Evolutionary conservation across 1,284 basidiomycete species (phyloP).

Genomic region (Sporisorium iseilematis-ciliati): DNA sequence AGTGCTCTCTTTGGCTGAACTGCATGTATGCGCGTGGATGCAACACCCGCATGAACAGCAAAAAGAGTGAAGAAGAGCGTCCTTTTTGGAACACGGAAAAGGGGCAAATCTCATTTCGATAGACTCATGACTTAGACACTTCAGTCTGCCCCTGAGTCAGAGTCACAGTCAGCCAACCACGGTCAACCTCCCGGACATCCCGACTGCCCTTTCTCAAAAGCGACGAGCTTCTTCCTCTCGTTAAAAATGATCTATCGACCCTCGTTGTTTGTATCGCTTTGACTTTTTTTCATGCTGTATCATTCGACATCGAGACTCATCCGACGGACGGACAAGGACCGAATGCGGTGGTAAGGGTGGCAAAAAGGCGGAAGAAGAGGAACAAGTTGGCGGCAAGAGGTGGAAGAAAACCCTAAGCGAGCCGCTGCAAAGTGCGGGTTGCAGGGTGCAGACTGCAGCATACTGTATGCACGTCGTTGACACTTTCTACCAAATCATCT

Average conservation of each 20-base stretch:
- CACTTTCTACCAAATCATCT: slow-evolving; percentile 30
- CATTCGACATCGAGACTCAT: background rate
- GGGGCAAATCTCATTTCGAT: too few species aligned
- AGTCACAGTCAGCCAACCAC: too few species aligned
- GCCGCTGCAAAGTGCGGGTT: slow-evolving; percentile 26
- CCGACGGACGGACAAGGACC: background rate
- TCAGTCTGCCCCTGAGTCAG: too few species aligned
- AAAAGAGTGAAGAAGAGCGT: background rate
- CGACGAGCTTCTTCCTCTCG: background rate
- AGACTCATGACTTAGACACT: too few species aligned
- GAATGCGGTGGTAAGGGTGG: background rate
- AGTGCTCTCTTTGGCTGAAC: background rate
- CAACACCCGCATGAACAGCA: background rate
- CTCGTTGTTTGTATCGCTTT: background rate
- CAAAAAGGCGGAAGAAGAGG: background rate
- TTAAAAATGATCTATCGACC: background rate
- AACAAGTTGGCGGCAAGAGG: too few species aligned
- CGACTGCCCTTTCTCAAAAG: too few species aligned
- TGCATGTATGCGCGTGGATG: background rate
- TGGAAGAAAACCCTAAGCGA: background rate
- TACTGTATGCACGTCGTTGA: slow-evolving; percentile 20
- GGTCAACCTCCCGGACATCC: too few species aligned
- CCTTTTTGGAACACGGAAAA: too few species aligned
- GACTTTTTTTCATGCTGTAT: background rate
- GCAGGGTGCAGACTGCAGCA: slow-evolving; percentile 24